These are phyloP conservation scores for Ceratocystis huliohia DNA, from an alignment of 2,329 filamentous ascomycete genomes.

Conservation along the genomic window DNA sequence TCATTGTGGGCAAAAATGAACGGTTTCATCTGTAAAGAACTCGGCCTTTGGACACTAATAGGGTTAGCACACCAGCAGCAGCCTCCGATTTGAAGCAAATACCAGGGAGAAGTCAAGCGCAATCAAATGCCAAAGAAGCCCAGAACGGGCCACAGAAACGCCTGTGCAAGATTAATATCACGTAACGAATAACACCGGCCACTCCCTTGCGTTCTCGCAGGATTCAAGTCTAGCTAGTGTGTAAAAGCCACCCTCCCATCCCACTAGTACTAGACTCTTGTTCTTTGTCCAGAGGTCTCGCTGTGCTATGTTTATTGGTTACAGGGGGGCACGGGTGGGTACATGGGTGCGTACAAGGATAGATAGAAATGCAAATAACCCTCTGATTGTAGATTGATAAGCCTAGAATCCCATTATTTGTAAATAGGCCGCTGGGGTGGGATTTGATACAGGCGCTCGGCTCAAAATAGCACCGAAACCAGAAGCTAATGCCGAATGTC, in stretches of 20 bases:
- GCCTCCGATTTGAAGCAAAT: background rate
- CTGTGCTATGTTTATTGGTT: background rate
- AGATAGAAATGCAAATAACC: background rate
- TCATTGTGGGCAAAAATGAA: too few relatives aligned
- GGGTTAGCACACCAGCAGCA: too few relatives aligned
- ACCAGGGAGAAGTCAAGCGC: background rate
- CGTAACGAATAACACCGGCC: background rate
- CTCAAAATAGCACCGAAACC: background rate
- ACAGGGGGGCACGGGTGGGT: background rate
- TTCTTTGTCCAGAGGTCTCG: background rate
- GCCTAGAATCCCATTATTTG: background rate
- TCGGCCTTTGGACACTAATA: too few relatives aligned
- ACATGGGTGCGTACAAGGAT: background rate
- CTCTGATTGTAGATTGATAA: background rate
- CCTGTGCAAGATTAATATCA: background rate
- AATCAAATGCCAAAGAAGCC: background rate
- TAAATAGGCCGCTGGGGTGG: background rate
- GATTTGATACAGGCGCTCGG: background rate
- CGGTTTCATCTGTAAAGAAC: too few relatives aligned
- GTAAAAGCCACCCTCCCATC: background rate
- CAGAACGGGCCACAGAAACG: background rate
- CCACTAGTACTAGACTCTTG: background rate
- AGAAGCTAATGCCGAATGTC: background rate
- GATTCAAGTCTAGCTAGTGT: background rate
- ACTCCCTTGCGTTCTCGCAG: background rate